Base-by-base conservation (phyloP, 345 rosid species). In the Hibiscus mutabilis region DNA sequence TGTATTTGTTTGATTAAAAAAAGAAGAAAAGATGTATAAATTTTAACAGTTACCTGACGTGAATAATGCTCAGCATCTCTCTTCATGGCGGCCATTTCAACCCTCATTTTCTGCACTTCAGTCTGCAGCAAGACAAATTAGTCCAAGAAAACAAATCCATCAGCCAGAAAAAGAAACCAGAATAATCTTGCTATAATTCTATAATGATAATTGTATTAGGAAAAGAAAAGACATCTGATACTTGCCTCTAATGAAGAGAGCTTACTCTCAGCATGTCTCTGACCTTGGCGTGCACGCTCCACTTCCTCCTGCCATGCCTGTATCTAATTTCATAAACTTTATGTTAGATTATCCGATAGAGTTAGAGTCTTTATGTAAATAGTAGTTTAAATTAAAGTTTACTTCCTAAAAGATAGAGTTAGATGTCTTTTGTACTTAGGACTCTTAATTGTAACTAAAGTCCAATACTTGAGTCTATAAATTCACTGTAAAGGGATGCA, bases 21-120 rank as follows among this genome's bases (percentile, higher is more conserved):
- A 66, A 15, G 12, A 29, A 47, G 6, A 71, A 76, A 65, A 33
- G 31, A 57, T 10, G 73, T 44, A 76, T 64, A 77, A 22, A 73
- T 62, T 13, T 70, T 56, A 71, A 61, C 72, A 65, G 55, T 79
- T 73, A 95, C 99, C 94, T 95, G 96, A 42, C 98, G 94, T 61
- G 99, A 95, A 86, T 95, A 95, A 77, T 89, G 99, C 79, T 95
- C 99, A n/a, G 99, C 97, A 84, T 95, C 99, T 78, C 98, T 89
- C 85, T 89, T 92, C 97, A 95, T 89, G 72, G 98, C 92, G 56
- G 99, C 97, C 90, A 90, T 83, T 87, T 95, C 98, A 66, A 92
- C 98, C 84, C 95, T 87, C 90, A 91, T 83, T 81, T 95, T 95
- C 81, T 95, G 96, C 79, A 87, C 65, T 81, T 95, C 99, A 80